A percentile compares a stretch with the other conserved stretches of the same genome.
Conservation (phyloP, 805 yeast genomes). For the Dipodascus albidus region DNA sequence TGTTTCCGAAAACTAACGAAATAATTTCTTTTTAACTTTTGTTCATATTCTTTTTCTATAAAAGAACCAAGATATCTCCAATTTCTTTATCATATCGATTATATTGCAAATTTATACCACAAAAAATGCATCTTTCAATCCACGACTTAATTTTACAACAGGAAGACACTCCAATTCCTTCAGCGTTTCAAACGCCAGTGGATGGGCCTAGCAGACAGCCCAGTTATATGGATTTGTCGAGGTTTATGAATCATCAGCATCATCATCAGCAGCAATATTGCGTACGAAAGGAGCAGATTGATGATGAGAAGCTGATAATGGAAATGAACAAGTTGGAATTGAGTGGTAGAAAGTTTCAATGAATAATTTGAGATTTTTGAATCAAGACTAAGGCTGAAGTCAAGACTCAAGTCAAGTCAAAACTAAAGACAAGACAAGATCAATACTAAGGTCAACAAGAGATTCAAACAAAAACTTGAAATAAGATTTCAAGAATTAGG, state of each 20-base stretch:
- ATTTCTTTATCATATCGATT: no score
- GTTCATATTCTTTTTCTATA: no score
- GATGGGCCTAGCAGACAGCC: neutral
- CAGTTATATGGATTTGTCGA: neutral
- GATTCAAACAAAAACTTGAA: no score
- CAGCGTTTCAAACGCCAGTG: neutral
- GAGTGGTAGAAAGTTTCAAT: no score
- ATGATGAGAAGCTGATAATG: neutral
- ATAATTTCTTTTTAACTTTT: neutral
- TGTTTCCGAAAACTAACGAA: neutral
- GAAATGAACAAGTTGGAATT: neutral
- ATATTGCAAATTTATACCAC: neutral
- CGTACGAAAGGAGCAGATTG: neutral
- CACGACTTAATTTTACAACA: neutral
- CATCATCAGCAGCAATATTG: neutral
- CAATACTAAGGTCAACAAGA: no score
- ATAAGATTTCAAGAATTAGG: no score
- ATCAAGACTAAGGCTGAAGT: no score
- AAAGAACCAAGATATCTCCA: no score
- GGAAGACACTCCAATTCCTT: neutral
- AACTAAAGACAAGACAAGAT: no score
- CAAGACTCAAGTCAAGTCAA: no score
- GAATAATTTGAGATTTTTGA: neutral
- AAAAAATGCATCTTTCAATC: neutral
- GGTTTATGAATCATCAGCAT: neutral